phyloP scores from a whole-genome alignment of 108 stramenopile species.

The Conticribra weissflogii region DNA sequence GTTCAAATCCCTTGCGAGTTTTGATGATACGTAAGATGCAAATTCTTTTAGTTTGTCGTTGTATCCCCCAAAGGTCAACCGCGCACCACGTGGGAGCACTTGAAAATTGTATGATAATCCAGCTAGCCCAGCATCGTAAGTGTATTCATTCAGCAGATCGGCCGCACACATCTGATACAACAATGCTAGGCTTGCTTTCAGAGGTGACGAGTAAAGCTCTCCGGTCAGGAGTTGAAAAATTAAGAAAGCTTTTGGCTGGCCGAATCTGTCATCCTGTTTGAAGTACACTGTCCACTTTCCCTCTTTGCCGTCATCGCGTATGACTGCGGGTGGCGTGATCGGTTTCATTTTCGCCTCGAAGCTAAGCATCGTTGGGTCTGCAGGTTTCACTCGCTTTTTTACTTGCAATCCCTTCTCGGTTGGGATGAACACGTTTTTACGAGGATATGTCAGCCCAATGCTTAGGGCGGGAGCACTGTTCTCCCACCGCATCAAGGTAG shows the following conservation, averaged over 20 bases:
- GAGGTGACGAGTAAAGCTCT: slow-evolving; percentile 61
- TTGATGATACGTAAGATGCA: slow-evolving; percentile 67
- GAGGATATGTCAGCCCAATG: slow-evolving; percentile 61
- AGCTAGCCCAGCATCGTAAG: slow-evolving; percentile 76
- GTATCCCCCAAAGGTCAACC: slow-evolving; percentile 88
- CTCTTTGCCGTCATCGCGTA: slow-evolving; percentile 79
- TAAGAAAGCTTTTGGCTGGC: slow-evolving; percentile 81
- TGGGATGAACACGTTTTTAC: slow-evolving; percentile 77
- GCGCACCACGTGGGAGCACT: slow-evolving; percentile 74
- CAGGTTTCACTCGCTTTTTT: slow-evolving; percentile 52
- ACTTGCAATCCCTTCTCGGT: slow-evolving; percentile 70
- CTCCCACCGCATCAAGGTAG: slow-evolving; percentile 65
- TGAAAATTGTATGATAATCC: slow-evolving; percentile 79
- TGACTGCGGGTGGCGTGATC: slow-evolving; percentile 66
- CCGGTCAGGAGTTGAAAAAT: slow-evolving; percentile 76
- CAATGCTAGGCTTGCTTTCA: slow-evolving; percentile 64
- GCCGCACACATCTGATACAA: slow-evolving; percentile 72
- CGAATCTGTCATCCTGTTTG: slow-evolving; percentile 80
- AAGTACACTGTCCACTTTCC: slow-evolving; percentile 85
- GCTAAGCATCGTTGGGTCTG: slow-evolving; percentile 30
- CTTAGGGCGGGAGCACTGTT: slow-evolving; percentile 36
- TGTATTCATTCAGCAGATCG: slow-evolving; percentile 77
- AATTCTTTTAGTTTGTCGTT: slow-evolving; percentile 79
- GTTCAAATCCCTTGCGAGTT: slow-evolving; percentile 58
- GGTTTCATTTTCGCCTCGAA: slow-evolving; percentile 79